Evolutionary conservation across 2,329 filamentous ascomycete species (phyloP), one percentile per base, ranked within the genome.

Genomic region (Cryphonectria naterciae): DNA sequence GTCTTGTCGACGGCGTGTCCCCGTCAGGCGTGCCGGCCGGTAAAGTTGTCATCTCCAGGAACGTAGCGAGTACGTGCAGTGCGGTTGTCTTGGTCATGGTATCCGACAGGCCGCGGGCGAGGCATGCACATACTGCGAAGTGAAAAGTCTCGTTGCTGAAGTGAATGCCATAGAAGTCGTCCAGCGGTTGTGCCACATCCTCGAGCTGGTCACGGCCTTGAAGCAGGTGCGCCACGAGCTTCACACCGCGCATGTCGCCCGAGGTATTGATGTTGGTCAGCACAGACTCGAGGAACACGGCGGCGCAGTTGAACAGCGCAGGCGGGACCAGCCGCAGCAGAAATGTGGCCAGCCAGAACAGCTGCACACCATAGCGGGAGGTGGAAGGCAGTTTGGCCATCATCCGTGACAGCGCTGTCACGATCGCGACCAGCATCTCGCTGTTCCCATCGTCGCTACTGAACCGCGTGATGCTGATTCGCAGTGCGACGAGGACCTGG

Each of bases 271-370:
- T 90, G 72, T 92, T 92, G 61, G 84, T 85, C 58, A 92, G 77
- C 1, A 92, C 87, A 2, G 90, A 86, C 75, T 92, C 89, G 1
- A 92, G 81, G 69, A 92, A 90, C 41, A 86, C 83, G 1, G 89
- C 89, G 4, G 89, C 86, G 76, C 88, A 91, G 77, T 91, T 92
- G 80, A 92, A 92, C 1, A 92, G 83, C 54, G 80, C 82, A 7
- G 86, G 81, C 4, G 90, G 90, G 22, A 91, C 88, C 2, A 92
- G 84, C 10, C 90, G 85, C 35, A 92, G 83, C 0, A 92, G 82
- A 2, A 89, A 91, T 74, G 92, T 87, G 13, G 89, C 89, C 46
- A 92, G 82, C 90, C 90, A 92, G 77, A 92, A 92, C 7, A 92
- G 82, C 75, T 92, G 90, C 46, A 91, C 80, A 0, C 90, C 89